Conservation (phyloP, 345 rosid species). For the Boechera divaricarpa region DNA sequence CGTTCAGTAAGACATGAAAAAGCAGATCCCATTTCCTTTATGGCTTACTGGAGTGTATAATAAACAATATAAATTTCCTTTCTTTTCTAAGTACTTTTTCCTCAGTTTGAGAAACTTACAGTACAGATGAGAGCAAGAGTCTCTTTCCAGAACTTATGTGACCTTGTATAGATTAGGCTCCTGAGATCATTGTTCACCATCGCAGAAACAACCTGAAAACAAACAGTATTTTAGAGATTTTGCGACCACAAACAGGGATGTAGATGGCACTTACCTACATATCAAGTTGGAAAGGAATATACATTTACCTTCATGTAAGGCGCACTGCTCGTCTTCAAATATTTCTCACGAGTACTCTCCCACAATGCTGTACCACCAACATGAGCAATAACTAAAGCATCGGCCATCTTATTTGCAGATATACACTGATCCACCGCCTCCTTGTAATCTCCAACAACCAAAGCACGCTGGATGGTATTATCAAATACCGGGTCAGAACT, state of each 20-base stretch:
- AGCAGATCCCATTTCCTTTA: not conserved
- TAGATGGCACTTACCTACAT: slow-evolving; percentile 10
- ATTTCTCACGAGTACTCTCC: slow-evolving; percentile 89
- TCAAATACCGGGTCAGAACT: slow-evolving; percentile 76
- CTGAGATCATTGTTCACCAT: slow-evolving; percentile 93
- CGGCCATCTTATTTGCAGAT: slow-evolving; percentile 83
- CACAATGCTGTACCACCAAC: slow-evolving; percentile 90
- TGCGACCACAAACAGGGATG: slow-evolving; percentile 29
- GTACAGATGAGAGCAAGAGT: slow-evolving; percentile 93
- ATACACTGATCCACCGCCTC: slow-evolving; percentile 92
- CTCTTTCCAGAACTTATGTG: slow-evolving; percentile 93
- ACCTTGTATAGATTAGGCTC: slow-evolving; percentile 76
- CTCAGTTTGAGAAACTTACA: slow-evolving; percentile 57
- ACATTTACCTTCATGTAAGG: slow-evolving; percentile 78
- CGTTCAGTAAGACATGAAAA: slow-evolving; percentile 19
- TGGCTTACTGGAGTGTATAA: slow-evolving; percentile 2
- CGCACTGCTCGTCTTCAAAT: slow-evolving; percentile 74
- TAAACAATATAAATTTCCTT: slow-evolving; percentile 1
- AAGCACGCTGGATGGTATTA: slow-evolving; percentile 84
- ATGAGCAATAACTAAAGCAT: slow-evolving; percentile 97
- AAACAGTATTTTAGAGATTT: slow-evolving; percentile 15
- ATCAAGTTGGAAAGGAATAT: slow-evolving; percentile 15
- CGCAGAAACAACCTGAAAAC: slow-evolving; percentile 82
- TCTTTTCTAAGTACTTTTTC: slow-evolving; percentile 3
- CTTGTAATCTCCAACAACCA: slow-evolving; percentile 93